A percentile compares a stretch with the other conserved stretches of the same genome.
Evolutionary conservation across 208 protist genomes (phyloP).

Genomic region (Porcisia deanei): DNA sequence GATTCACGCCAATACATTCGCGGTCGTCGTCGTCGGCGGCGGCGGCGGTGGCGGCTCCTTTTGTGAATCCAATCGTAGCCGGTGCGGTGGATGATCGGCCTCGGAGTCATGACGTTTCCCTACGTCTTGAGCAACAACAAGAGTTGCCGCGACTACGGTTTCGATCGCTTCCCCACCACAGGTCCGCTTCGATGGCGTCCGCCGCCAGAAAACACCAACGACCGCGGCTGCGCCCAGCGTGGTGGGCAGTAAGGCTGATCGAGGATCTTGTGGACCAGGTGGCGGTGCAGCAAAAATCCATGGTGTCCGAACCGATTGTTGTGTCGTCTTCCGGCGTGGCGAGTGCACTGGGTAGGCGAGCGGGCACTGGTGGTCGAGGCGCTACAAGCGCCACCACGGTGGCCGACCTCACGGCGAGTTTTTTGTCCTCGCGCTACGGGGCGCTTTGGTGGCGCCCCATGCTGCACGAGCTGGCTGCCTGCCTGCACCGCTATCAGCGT

Average conservation of each 20-base stretch:
- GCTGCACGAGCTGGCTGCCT: slow-evolving; percentile 38
- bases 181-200: background rate
- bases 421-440: slow-evolving; percentile 40
- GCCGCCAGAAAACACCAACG: background rate
- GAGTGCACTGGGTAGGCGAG: background rate
- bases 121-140: background rate
- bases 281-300: slow-evolving; percentile 24
- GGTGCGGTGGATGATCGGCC: background rate
- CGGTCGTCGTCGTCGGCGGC: background rate
- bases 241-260: slow-evolving; percentile 38
- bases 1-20: background rate
- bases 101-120: background rate
- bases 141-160: background rate
- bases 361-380: background rate
- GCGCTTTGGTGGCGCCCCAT: slow-evolving; percentile 43
- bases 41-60: background rate
- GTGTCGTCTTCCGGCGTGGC: background rate
- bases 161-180: slow-evolving; percentile 1
- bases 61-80: background rate
- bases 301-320: background rate
- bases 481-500: slow-evolving; percentile 37
- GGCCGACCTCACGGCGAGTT: slow-evolving; percentile 34
- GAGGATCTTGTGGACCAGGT: slow-evolving; percentile 30
- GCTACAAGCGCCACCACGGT: slow-evolving; percentile 21
- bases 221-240: slow-evolving; percentile 22